phyloP scores from a whole-genome alignment of 495 filamentous ascomycete species.

The Filosporella fistucella region DNA sequence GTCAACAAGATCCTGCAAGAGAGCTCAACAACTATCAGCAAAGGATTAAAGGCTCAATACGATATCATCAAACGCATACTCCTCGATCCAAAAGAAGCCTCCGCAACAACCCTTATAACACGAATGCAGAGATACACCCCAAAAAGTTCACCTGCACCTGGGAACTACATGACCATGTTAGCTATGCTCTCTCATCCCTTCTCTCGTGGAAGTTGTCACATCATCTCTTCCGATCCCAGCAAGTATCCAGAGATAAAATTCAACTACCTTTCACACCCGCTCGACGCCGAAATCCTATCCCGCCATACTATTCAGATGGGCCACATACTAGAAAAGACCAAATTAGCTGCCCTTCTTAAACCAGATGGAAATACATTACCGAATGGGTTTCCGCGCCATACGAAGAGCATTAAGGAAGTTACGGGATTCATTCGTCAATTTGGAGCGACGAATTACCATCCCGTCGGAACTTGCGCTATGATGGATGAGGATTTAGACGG shows the following conservation, averaged over 20 bases:
- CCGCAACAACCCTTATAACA: neutral
- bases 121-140: constrained; percentile 12
- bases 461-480: constrained; percentile 31
- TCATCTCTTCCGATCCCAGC: constrained; percentile 31
- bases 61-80: constrained; percentile 31
- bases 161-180: constrained; percentile 14
- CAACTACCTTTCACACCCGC: constrained; percentile 18
- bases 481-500: constrained; percentile 29
- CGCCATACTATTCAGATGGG: neutral
- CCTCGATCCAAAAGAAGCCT: constrained; percentile 19
- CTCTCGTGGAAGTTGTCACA: constrained; percentile 53
- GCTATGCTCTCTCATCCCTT: constrained; percentile 32
- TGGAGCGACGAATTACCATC: constrained; percentile 32
- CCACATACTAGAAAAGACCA: neutral
- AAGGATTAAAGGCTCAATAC: constrained; percentile 24
- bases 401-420: constrained; percentile 24
- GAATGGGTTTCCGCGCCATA: constrained; percentile 22
- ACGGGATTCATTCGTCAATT: constrained; percentile 25
- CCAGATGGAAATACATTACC: constrained; percentile 6
- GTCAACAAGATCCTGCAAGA: constrained; percentile 22
- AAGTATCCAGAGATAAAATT: constrained; percentile 43
- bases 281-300: constrained; percentile 5
- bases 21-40: constrained; percentile 10
- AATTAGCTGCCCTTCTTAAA: neutral
- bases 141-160: constrained; percentile 33